Conservation (phyloP, 305 asterid species). For the Withania somnifera region DNA sequence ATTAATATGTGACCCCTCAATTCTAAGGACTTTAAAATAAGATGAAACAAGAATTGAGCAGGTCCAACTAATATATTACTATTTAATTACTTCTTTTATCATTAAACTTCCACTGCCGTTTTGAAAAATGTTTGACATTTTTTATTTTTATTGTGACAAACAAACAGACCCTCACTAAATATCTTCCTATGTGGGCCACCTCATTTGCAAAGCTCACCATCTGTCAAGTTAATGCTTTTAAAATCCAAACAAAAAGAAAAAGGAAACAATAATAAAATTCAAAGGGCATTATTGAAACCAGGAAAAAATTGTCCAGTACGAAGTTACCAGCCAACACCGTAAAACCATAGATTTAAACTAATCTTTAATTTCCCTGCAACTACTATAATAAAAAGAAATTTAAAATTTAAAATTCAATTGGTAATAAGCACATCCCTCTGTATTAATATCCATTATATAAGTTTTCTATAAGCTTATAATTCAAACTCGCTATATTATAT, state of each 20-base stretch:
- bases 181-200: neutral
- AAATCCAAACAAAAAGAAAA: neutral
- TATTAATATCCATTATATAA: neutral
- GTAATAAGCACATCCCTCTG: neutral
- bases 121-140: neutral
- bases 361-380: neutral
- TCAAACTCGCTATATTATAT: too few species aligned
- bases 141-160: neutral
- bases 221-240: neutral
- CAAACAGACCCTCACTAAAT: neutral
- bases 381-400: neutral
- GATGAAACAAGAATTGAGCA: neutral
- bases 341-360: neutral
- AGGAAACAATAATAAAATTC: neutral
- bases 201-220: neutral
- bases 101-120: neutral
- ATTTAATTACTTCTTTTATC: neutral
- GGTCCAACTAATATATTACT: neutral
- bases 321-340: neutral
- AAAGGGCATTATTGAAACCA: neutral
- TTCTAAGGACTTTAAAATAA: too few species aligned
- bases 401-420: neutral
- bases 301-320: neutral
- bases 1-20: too few species aligned
- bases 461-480: neutral